A percentile compares a stretch with the other conserved stretches of the same genome.
Conservation (phyloP, 345 rosid species). For the Bruguiera gymnorhiza region DNA sequence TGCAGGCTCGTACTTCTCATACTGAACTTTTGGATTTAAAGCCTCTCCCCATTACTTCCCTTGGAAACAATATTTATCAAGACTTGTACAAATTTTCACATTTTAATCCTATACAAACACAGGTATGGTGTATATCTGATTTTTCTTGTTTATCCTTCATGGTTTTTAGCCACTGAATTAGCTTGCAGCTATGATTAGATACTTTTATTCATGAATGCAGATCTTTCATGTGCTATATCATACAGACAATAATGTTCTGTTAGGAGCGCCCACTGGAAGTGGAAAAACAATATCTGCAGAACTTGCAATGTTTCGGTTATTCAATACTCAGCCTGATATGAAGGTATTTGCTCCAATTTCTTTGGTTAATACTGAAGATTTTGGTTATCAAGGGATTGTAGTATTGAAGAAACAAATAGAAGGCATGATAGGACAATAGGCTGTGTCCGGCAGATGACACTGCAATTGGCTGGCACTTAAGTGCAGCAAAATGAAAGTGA, state of each 20-base stretch:
- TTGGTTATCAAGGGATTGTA: background rate
- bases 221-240: constrained; percentile 84
- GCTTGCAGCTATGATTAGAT: constrained; percentile 8
- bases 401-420: background rate
- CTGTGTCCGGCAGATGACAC: background rate
- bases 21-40: constrained; percentile 93
- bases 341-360: constrained; percentile 46
- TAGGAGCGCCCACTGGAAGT: constrained; percentile 99
- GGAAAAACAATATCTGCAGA: constrained; percentile 98
- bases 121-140: constrained; percentile 45
- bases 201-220: constrained; percentile 47
- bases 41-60: constrained; percentile 91
- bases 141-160: constrained; percentile 20
- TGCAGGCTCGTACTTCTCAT: constrained; percentile 75
- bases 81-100: constrained; percentile 86
- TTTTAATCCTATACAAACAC: constrained; percentile 97
- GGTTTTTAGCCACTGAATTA: constrained; percentile 6
- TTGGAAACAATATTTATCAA: constrained; percentile 62
- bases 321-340: constrained; percentile 94
- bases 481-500: background rate
- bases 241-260: constrained; percentile 82
- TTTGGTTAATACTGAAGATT: constrained; percentile 6
- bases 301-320: constrained; percentile 94
- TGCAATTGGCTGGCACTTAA: background rate
- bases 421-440: constrained; percentile 5